These are phyloP conservation scores for Arbutus unedo DNA, from an alignment of 148 eudicot species.

Conservation along the genomic window DNA sequence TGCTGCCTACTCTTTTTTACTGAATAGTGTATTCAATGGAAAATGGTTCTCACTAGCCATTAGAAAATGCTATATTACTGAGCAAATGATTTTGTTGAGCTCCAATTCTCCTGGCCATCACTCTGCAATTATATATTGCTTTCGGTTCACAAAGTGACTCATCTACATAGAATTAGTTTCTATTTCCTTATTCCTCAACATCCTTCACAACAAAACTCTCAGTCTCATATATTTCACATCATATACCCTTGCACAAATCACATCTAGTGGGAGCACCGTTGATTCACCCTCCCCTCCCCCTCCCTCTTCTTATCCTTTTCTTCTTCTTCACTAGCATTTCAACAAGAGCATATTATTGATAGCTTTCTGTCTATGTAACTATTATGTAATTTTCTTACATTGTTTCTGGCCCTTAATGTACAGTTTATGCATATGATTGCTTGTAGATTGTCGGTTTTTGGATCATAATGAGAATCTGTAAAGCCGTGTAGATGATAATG, in stretches of 20 bases:
- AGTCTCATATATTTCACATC: background rate
- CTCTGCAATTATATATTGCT: background rate
- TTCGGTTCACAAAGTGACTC: background rate
- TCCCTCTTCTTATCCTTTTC: background rate
- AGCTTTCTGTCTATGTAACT: background rate
- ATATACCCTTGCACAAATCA: background rate
- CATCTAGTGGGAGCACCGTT: background rate
- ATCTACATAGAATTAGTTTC: background rate
- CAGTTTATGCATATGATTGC: background rate
- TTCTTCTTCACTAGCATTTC: background rate
- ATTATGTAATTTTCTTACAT: background rate
- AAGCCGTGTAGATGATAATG: too few relatives aligned
- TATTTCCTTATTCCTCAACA: background rate
- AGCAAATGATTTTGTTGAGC: conserved; percentile 1
- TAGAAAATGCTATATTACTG: background rate
- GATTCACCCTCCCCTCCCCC: background rate
- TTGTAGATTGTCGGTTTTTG: too few relatives aligned
- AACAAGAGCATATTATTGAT: background rate
- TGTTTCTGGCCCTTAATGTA: background rate
- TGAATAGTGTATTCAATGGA: background rate
- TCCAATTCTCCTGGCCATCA: background rate
- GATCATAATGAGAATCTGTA: too few relatives aligned
- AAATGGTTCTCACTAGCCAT: background rate
- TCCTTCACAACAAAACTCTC: background rate
- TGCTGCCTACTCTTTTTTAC: background rate